Evolutionary conservation across 306 rosid genomes (phyloP), one percentile per base, ranked within the genome.

Genomic region (Trifolium subterraneum): DNA sequence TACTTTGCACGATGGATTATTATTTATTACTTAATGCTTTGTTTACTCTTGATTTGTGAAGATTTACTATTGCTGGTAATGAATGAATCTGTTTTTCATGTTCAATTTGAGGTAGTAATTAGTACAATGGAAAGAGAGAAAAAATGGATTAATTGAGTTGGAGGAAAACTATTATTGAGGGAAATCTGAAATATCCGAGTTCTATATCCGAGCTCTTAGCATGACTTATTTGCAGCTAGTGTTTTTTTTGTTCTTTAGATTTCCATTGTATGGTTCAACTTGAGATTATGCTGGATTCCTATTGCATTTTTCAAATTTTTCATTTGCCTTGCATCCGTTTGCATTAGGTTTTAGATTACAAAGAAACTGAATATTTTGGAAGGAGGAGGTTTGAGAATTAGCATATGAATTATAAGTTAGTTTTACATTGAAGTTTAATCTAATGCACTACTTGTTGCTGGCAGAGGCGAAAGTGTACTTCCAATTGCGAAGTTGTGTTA

Each of bases 401-500:
- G 63, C 22, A 56, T 56, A 56, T 12, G 63, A 11, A 60, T 60
- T 60, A 60, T 60, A 29, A 64, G 71, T 22, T 42, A 41, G 71
- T 65, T 65, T 15, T 22, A 13, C 12, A 66, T 15, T 42, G 71
- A 42, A 42, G 71, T 42, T 66, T 23, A 70, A 70, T 52, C 64
- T 70, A 70, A 70, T 35, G 64, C 64, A 35, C 36, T 35, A 12
- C 13, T 70, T 52, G 20, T 52, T 70, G 64, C 35, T 69, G 62
- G 45, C 73, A 69, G 62, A 69, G 13, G 4, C 18, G 19, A 16
- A 7, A 33, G 73, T 69, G 62, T 16, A 16, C 73, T 50, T 69
- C 18, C 18, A 20, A 70, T 52, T 38, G 22, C 36, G 23, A 22
- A 54, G 39, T 54, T 71, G 29, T 20, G 52, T 71, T 70, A 52